These are phyloP conservation scores for Pichia sp. DNA, from an alignment of 1,139 yeast genomes.

Conservation along the genomic window DNA sequence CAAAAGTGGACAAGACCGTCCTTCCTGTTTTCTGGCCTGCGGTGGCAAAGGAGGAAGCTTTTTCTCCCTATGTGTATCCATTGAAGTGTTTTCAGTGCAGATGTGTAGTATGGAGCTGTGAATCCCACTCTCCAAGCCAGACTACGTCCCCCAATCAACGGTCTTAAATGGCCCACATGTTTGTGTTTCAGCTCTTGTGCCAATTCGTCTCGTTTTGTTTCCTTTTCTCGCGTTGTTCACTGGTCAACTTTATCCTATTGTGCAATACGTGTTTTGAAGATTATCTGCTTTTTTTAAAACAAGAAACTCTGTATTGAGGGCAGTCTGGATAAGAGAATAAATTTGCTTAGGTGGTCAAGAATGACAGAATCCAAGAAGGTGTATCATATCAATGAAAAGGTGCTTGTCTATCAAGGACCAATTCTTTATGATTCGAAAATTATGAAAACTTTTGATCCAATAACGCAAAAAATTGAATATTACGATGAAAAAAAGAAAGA, in stretches of 20 bases:
- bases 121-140: too few species aligned
- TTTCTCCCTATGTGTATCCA: neutral
- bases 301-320: too few species aligned
- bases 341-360: neutral
- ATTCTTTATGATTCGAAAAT: slow-evolving; percentile 84
- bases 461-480: slow-evolving; percentile 35
- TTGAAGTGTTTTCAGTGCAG: too few species aligned
- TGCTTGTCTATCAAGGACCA: slow-evolving; percentile 85
- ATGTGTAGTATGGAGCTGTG: too few species aligned
- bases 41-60: slow-evolving; percentile 7
- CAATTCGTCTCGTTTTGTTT: neutral
- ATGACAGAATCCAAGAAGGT: neutral
- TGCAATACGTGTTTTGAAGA: too few species aligned
- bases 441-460: slow-evolving; percentile 55
- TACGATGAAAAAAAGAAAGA: slow-evolving; percentile 32
- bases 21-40: neutral
- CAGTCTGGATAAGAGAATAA: neutral
- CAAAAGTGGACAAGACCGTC: neutral
- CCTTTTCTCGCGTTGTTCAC: neutral
- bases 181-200: too few species aligned
- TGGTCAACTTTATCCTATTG: too few species aligned
- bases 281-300: too few species aligned
- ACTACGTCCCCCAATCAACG: too few species aligned
- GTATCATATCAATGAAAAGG: slow-evolving; percentile 17
- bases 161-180: too few species aligned